phyloP scores from a whole-genome alignment of 2,329 filamentous ascomycete genomes.

The Neofusicoccum laricinum region DNA sequence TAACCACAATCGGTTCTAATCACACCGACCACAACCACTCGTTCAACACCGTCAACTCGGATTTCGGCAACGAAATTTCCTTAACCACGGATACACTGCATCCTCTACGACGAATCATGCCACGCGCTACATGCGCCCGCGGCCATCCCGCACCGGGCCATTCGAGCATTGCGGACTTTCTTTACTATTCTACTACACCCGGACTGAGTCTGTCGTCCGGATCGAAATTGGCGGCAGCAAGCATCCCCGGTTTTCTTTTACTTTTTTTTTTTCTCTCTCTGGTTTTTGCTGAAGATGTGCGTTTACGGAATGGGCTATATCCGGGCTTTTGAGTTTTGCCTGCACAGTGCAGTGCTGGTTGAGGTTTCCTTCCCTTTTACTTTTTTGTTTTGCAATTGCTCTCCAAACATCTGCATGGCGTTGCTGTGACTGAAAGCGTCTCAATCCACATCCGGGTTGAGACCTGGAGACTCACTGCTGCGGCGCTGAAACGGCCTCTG shows the following conservation, averaged over 20 bases:
- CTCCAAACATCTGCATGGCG: constrained; percentile 11
- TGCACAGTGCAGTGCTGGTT: background rate
- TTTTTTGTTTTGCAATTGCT: background rate
- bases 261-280: background rate
- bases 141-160: background rate
- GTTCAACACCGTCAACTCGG: constrained; percentile 3
- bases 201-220: background rate
- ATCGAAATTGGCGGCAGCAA: background rate
- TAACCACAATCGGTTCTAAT: constrained; percentile 14
- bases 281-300: constrained; percentile 10
- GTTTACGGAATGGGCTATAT: constrained; percentile 13
- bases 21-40: constrained; percentile 8
- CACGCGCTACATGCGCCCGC: constrained; percentile 4
- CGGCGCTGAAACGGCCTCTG: constrained; percentile 9
- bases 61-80: constrained; percentile 7
- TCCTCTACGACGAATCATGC: constrained; percentile 12
- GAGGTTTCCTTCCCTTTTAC: background rate
- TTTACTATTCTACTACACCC: background rate
- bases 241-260: background rate
- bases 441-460: constrained; percentile 2
- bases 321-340: constrained; percentile 6
- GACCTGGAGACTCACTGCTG: constrained; percentile 7
- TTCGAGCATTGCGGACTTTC: constrained; percentile 3
- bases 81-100: background rate
- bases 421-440: constrained; percentile 8